Evolutionary conservation across 1,284 basidiomycete species (phyloP).

Genomic region (Amylostereum areolatum): DNA sequence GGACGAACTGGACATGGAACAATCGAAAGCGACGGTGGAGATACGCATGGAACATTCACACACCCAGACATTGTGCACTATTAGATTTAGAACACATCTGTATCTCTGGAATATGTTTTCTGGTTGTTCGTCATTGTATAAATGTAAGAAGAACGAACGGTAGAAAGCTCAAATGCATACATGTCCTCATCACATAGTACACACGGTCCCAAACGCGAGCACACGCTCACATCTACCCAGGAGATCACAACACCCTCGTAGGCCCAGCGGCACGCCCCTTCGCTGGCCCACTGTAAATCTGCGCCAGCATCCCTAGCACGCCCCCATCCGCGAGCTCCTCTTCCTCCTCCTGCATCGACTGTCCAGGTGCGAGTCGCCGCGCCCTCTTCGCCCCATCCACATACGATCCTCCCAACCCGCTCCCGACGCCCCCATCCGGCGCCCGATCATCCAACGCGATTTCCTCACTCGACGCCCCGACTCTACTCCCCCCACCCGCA

Average conservation of each 20-base stretch:
- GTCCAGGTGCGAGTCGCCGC: conserved; percentile 26
- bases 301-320: conserved; percentile 67
- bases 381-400: conserved; percentile 40
- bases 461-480: conserved; percentile 14
- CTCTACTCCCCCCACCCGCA: conserved; percentile 10
- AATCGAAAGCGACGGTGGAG: no score
- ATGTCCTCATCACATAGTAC: no score
- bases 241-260: conserved; percentile 33
- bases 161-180: no score
- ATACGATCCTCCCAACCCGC: conserved; percentile 65
- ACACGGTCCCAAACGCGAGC: no score
- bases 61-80: no score
- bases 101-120: no score
- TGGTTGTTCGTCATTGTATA: no score
- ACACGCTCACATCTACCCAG: no score
- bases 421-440: conserved; percentile 49
- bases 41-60: no score
- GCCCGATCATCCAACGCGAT: conserved; percentile 42
- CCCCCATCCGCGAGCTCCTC: conserved; percentile 59
- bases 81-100: no score
- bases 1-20: no score
- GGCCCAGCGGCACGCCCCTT: conserved; percentile 33
- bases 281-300: conserved; percentile 63
- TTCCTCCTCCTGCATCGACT: conserved; percentile 46
- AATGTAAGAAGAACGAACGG: no score